Conservation (phyloP, 2,329 filamentous ascomycete genomes). For the Diplodia mutila region DNA sequence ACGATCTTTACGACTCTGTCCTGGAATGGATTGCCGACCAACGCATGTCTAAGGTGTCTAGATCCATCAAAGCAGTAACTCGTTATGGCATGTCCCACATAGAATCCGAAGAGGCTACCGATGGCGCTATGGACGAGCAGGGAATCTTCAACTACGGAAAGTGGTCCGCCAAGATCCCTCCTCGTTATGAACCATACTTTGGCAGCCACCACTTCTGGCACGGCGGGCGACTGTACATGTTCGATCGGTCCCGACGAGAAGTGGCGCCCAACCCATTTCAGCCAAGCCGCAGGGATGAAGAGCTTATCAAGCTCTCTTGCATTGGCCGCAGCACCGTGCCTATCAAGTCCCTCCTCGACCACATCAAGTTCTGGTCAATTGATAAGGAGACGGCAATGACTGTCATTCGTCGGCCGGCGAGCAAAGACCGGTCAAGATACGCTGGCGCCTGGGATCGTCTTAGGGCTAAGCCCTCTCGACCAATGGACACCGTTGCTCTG, state of each 20-base stretch:
- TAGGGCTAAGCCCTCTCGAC: conserved; percentile 64
- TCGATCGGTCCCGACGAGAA: conserved; percentile 44
- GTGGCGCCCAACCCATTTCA: conserved; percentile 31
- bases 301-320: conserved; percentile 51
- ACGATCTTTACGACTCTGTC: conserved; percentile 49
- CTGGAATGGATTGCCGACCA: conserved; percentile 51
- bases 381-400: conserved; percentile 50
- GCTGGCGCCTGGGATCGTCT: conserved; percentile 48
- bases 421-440: conserved; percentile 43
- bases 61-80: conserved; percentile 47
- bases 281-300: conserved; percentile 39
- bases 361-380: conserved; percentile 51
- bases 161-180: conserved; percentile 53
- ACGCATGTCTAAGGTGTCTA: conserved; percentile 41
- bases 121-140: conserved; percentile 43
- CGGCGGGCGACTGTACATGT: conserved; percentile 46
- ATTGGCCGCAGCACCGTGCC: conserved; percentile 53
- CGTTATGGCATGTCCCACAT: conserved; percentile 39
- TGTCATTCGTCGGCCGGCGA: conserved; percentile 50
- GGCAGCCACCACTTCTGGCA: conserved; percentile 51
- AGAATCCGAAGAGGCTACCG: conserved; percentile 40
- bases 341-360: conserved; percentile 51
- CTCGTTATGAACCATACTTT: conserved; percentile 54
- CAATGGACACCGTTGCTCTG: conserved; percentile 76
- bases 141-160: conserved; percentile 56